A percentile compares a stretch with the other conserved stretches of the same genome.
Conservation (phyloP, 2,329 filamentous ascomycete genomes). For the Colletotrichum graminicola region DNA sequence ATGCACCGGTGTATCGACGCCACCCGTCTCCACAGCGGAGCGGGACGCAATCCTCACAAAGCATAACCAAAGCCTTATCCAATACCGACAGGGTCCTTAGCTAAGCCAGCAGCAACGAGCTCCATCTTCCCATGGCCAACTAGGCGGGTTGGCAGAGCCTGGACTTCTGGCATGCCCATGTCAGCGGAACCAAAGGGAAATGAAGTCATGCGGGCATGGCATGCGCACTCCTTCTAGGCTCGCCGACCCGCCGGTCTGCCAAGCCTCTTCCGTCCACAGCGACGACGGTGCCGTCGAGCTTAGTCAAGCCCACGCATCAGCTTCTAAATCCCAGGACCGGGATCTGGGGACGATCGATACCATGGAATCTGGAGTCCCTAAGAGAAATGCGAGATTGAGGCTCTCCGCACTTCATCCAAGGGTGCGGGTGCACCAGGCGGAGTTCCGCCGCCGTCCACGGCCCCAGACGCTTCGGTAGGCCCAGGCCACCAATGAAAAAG, state of each 20-base stretch:
- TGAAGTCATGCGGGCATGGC: not conserved
- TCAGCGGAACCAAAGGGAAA: conserved; percentile 1
- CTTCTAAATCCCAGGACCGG: not conserved
- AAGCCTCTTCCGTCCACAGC: not conserved
- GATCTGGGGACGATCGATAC: not conserved
- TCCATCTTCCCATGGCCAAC: not conserved
- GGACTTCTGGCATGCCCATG: not conserved
- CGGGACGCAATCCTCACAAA: conserved; percentile 33
- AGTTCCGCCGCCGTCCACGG: conserved; percentile 26
- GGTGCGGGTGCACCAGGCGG: conserved; percentile 10
- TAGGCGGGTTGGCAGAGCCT: not conserved
- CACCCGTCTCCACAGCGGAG: conserved; percentile 19
- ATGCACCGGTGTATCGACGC: conserved; percentile 12
- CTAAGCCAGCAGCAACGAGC: conserved; percentile 25
- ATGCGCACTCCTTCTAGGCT: not conserved
- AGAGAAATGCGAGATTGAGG: not conserved
- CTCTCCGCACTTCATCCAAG: conserved; percentile 17
- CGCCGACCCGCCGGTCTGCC: too few species aligned
- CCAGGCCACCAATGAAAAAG: conserved; percentile 13
- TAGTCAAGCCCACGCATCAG: conserved; percentile 36
- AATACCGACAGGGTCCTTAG: conserved; percentile 29
- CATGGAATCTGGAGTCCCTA: not conserved
- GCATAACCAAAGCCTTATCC: conserved; percentile 26
- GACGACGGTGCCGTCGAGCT: conserved; percentile 22
- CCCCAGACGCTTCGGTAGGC: conserved; percentile 13